Conservation (phyloP, 306 rosid genomes). For the Delonix regia region DNA sequence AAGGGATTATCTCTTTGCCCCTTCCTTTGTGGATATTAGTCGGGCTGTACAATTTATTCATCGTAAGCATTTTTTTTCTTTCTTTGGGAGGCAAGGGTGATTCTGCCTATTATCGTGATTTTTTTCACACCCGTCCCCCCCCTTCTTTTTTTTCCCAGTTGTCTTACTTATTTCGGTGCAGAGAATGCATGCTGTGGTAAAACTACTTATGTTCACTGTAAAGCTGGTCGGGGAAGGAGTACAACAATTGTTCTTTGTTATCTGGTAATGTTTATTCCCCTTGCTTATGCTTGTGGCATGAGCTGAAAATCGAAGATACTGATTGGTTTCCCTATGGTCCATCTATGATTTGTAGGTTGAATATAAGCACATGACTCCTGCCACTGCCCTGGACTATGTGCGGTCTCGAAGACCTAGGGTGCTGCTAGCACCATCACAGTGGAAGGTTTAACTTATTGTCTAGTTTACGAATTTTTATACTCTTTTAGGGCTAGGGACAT, state of each 20-base stretch:
- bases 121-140: neutral
- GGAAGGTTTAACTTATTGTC: conserved; percentile 65
- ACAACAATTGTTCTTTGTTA: conserved; percentile 96
- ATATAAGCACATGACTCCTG: conserved; percentile 85
- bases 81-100: neutral
- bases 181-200: conserved; percentile 69
- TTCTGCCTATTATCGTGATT: conserved; percentile 13
- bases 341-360: conserved; percentile 62
- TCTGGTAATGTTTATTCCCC: conserved; percentile 61
- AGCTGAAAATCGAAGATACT: conserved; percentile 20
- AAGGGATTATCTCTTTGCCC: conserved; percentile 96
- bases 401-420: conserved; percentile 93
- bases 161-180: conserved; percentile 39
- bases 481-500: conserved; percentile 3
- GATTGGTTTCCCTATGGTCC: neutral
- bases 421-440: conserved; percentile 88
- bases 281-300: neutral
- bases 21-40: conserved; percentile 74
- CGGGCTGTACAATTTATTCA: conserved; percentile 95
- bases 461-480: neutral
- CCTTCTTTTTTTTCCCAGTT: too few species aligned
- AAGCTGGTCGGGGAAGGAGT: conserved; percentile 99
- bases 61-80: conserved; percentile 49
- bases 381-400: conserved; percentile 80
- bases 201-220: conserved; percentile 96